Conservation (phyloP, 345 rosid genomes). For the Chamaenerion angustifolium region DNA sequence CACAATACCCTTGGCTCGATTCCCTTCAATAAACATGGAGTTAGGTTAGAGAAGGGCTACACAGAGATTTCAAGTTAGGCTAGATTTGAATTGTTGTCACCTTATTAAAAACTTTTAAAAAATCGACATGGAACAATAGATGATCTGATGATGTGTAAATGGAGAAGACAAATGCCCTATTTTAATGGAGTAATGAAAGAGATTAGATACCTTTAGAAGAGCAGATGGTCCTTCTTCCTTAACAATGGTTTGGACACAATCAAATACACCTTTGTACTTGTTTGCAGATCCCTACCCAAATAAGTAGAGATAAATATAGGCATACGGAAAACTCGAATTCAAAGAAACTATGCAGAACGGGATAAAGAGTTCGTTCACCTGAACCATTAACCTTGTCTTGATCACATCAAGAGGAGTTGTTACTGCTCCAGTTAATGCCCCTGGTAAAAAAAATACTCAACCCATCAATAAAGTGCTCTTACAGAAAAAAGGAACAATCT, state of each 20-base stretch:
- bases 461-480: neutral
- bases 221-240: constrained; percentile 86
- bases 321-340: neutral
- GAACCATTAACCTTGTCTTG: constrained; percentile 94
- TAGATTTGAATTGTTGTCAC: too few species aligned
- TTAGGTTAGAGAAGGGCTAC: neutral
- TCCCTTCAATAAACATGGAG: constrained; percentile 35
- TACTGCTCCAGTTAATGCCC: constrained; percentile 92
- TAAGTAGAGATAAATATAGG: neutral
- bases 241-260: constrained; percentile 72
- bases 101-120: neutral
- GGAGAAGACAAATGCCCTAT: too few species aligned
- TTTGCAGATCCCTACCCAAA: constrained; percentile 54
- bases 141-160: neutral
- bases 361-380: constrained; percentile 30
- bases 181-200: neutral
- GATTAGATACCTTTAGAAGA: constrained; percentile 55
- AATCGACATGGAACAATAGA: neutral
- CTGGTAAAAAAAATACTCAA: constrained; percentile 17
- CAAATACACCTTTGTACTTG: constrained; percentile 67
- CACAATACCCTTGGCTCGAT: constrained; percentile 78
- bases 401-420: constrained; percentile 97
- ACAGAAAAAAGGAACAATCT: too few species aligned
- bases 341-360: neutral
- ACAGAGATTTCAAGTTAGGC: neutral